These are phyloP conservation scores for Globisporangium echinulatum DNA, from an alignment of 352 stramenopile species.

Conservation along the genomic window DNA sequence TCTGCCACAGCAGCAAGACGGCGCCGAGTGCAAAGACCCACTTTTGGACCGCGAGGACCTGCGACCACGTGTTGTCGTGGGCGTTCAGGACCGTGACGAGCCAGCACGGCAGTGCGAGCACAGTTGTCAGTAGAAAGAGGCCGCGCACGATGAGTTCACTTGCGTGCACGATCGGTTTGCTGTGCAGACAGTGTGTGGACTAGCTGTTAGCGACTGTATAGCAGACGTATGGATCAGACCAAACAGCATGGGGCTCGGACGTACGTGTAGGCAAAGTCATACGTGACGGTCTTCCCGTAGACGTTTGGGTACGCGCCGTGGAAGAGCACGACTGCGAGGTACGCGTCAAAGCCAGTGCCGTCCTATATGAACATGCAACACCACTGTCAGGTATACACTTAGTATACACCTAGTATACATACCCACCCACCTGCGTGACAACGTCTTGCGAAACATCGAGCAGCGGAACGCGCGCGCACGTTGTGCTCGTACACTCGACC, in stretches of 20 bases:
- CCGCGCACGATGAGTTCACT: slow-evolving; percentile 65
- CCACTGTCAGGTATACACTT: no score
- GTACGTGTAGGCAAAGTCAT: slow-evolving; percentile 81
- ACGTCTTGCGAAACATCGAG: slow-evolving; percentile 72
- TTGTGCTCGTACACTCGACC: slow-evolving; percentile 43
- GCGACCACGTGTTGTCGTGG: slow-evolving; percentile 37
- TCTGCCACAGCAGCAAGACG: slow-evolving; percentile 79
- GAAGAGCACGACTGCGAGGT: slow-evolving; percentile 54
- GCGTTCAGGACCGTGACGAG: slow-evolving; percentile 57
- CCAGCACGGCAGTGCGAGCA: slow-evolving; percentile 69
- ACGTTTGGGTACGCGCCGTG: slow-evolving; percentile 70
- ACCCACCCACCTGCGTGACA: slow-evolving; percentile 25
- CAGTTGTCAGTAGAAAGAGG: slow-evolving; percentile 46
- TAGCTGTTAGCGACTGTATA: no score
- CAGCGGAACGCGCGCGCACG: slow-evolving; percentile 45
- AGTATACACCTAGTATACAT: no score
- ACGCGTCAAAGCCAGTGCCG: slow-evolving; percentile 54
- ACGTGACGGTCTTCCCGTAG: slow-evolving; percentile 56
- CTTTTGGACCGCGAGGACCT: slow-evolving; percentile 60
- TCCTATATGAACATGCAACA: no score
- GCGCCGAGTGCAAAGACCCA: slow-evolving; percentile 62
- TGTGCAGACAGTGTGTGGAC: slow-evolving; percentile 9
- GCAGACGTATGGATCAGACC: no score
- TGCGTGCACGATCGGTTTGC: slow-evolving; percentile 58
- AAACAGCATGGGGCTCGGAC: slow-evolving; percentile 8